Evolutionary conservation across 345 rosid genomes (phyloP), one percentile per base, ranked within the genome.

Genomic region (Raphanus sativus): DNA sequence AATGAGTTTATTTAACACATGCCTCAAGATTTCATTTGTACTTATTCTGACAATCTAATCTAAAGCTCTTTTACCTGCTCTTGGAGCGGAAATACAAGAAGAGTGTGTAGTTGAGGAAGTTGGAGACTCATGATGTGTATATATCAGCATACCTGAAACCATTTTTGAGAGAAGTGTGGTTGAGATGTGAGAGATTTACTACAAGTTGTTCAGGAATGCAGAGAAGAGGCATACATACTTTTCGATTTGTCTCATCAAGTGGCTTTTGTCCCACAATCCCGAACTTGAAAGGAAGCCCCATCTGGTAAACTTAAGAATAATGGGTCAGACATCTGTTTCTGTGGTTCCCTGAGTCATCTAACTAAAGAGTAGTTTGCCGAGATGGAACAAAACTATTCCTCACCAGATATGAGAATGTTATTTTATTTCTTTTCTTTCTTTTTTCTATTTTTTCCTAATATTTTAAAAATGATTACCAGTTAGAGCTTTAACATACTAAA

Each of bases 281-380:
- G 97, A 97, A 7, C 98, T 91, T 0, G 98, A 92, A 59, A 94
- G 95, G 81, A 78, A 94, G 36, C 97, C 98, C 98, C 98, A 91
- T 87, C 98, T 94, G 74, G 5, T 42, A 25, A 70, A 2, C 1
- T 24, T 40, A 63, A 40, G 11, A 70, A 13, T 36, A 36, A 0
- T 21, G 40, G 65, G 54, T 66, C 38, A 69, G 67, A 67, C 25
- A 28, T 36, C 38, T 9, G 2, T 29, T 56, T 55, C 2, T 21
- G 34, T 0, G 4, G 21, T 54, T 21, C n/a, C 24, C 2, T 21
- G 5, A 34, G 26, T 60, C 45, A 60, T 61, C 17, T 62, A 62
- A 38, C 69, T 74, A 36, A 38, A 0, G 25, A 38, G 38, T 67
- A 26, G 7, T 28, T 62, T 21, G 26, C 21, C 21, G 21, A 21